Evolutionary conservation across 805 yeast species (phyloP).

Genomic region (Saccharomycopsis olivae): DNA sequence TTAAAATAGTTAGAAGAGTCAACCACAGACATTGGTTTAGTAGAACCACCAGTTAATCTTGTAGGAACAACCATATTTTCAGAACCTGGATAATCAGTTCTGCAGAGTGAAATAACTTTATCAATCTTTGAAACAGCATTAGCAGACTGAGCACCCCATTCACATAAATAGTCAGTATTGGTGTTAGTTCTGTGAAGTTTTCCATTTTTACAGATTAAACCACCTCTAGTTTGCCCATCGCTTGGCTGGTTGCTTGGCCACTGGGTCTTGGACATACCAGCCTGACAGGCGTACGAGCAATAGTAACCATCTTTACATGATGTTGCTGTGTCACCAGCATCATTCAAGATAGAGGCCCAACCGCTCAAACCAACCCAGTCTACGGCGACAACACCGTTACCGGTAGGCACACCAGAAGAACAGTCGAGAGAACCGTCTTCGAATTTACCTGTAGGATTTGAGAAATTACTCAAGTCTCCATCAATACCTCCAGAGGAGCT

Average conservation of each 20-base stretch:
- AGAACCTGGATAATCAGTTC: conserved; percentile 99
- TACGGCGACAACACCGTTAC: conserved; percentile 72
- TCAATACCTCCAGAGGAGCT: conserved; percentile 30
- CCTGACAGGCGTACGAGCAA: conserved; percentile 97
- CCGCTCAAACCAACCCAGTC: conserved; percentile 73
- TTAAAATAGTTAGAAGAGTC: conserved; percentile 64
- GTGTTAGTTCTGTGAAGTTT: conserved; percentile 74
- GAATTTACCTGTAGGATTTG: conserved; percentile 41
- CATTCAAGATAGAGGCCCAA: conserved; percentile 56
- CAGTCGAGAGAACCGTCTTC: conserved; percentile 65
- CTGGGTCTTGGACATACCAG: conserved; percentile 98
- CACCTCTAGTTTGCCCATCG: conserved; percentile 89
- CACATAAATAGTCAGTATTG: conserved; percentile 61
- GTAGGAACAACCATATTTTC: conserved; percentile 98
- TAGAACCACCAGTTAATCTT: conserved; percentile 54
- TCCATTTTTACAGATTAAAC: conserved; percentile 78
- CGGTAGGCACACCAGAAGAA: conserved; percentile 54
- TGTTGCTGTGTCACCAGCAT: conserved; percentile 54
- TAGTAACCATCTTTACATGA: conserved; percentile 80
- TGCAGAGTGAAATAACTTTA: conserved; percentile 77
- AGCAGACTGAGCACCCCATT: conserved; percentile 72
- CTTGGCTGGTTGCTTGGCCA: conserved; percentile 88
- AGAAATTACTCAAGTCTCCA: conserved; percentile 44
- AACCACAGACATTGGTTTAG: conserved; percentile 66
- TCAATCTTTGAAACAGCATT: conserved; percentile 52